A percentile compares a stretch with the other conserved stretches of the same genome.
These are phyloP conservation scores for Termitomyces sp. DNA, from an alignment of 768 basidiomycete species.

Conservation along the genomic window DNA sequence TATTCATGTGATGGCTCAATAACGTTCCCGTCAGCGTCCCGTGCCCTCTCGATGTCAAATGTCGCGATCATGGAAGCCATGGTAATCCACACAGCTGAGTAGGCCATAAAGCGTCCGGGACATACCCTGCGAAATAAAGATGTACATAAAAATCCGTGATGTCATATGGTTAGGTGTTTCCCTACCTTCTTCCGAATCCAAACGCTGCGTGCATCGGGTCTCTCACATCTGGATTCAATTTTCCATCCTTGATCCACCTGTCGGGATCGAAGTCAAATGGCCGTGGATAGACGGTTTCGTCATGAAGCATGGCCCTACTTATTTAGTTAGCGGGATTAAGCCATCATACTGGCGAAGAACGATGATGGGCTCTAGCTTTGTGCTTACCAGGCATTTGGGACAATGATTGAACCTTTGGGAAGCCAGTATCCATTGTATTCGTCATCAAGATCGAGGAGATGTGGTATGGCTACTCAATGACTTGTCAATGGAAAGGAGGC, in stretches of 20 bases:
- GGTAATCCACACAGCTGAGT: constrained; percentile 25
- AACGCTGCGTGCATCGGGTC: constrained; percentile 6
- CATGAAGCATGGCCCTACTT: constrained; percentile 30
- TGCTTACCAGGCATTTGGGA: too few relatives aligned
- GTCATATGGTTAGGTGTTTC: not conserved
- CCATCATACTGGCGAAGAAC: too few relatives aligned
- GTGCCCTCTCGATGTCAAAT: constrained; percentile 20
- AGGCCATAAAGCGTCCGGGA: constrained; percentile 29
- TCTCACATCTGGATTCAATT: constrained; percentile 9
- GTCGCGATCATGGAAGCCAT: constrained; percentile 24
- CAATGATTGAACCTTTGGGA: too few relatives aligned
- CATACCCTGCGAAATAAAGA: constrained; percentile 19
- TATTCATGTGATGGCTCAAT: too few relatives aligned
- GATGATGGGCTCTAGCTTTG: too few relatives aligned
- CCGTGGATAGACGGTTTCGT: constrained; percentile 27
- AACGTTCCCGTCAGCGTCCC: too few relatives aligned
- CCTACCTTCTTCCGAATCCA: constrained; percentile 19
- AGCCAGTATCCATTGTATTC: constrained; percentile 25
- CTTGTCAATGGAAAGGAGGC: not conserved
- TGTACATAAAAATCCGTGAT: too few relatives aligned
- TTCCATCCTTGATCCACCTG: constrained; percentile 27
- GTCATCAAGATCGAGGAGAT: constrained; percentile 25
- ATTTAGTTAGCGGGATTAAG: too few relatives aligned
- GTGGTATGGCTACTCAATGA: constrained; percentile 27
- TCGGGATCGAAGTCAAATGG: constrained; percentile 30